A percentile compares a stretch with the other conserved stretches of the same genome.
These are phyloP conservation scores for Plasmodium adleri DNA, from an alignment of 169 alveolate genomes.

Conservation along the genomic window DNA sequence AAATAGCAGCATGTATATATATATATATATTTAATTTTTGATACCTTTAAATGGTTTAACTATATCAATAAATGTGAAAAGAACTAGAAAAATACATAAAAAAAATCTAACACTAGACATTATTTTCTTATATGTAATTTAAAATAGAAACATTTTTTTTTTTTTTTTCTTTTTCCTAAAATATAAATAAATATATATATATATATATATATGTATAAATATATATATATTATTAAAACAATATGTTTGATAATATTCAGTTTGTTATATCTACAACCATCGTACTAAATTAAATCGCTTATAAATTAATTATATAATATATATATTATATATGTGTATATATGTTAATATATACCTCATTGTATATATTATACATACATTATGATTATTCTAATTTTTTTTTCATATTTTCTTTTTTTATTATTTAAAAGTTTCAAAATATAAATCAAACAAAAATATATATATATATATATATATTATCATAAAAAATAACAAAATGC, in stretches of 20 bases:
- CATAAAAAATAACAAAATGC: conserved; percentile 10
- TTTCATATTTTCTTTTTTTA: too few species aligned
- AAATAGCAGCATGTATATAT: neutral
- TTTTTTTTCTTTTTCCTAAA: conserved; percentile 4
- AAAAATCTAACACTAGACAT: conserved; percentile 61
- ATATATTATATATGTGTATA: neutral
- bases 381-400: too few species aligned
- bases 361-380: too few species aligned
- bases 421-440: too few species aligned
- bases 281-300: neutral
- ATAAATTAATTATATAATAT: neutral
- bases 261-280: neutral
- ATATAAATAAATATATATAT: neutral
- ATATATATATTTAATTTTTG: neutral
- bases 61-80: conserved; percentile 36
- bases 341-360: neutral
- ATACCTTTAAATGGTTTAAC: conserved; percentile 32
- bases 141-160: conserved; percentile 43
- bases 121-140: conserved; percentile 16
- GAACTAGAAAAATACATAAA: conserved; percentile 42
- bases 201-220: neutral
- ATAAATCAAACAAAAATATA: neutral
- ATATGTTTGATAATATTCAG: neutral
- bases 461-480: neutral
- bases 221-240: neutral